Evolutionary conservation across 805 yeast genomes (phyloP), one percentile per base, ranked within the genome.

Genomic region (Ogataea nakhonphanomensis): DNA sequence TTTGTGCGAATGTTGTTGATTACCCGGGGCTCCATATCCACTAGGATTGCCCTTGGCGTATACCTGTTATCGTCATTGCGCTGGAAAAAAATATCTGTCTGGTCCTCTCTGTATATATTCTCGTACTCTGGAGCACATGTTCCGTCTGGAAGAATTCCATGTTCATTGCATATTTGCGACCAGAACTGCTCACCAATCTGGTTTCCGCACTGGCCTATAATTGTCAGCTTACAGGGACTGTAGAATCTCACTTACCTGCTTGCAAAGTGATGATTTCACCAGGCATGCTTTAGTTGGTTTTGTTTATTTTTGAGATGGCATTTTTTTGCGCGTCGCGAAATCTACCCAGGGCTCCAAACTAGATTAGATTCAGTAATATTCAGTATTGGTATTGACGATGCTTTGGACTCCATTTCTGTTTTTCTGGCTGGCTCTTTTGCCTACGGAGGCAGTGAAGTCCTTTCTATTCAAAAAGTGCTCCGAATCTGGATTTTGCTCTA

Each of bases 161-260:
- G 99, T 55, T 91, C 98, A 22, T 70, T 64, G 30, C 95, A 85
- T 39, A 91, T 62, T 59, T 87, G 96, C 33, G 79, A 73, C 99
- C 99, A 93, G 61, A 90, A 91, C 61, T 84, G 84, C 41, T 85
- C 78, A 20, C 97, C 97, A 1, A 91, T 81, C 59, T 91, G 98
- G 64, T 93, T 93, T 43, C 99, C 99, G 67, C 99, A 93, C 65
- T 93, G 99, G 20, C 96, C 95, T 54, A 30, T 4, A 8, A 7
- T 13, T 3, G 33, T 26, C 26, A 36, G 35, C n/a, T 10, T 8
- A n/a, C 1, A 14, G 5, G 23, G 10, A 5, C 17, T 5, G n/a
- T 10, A 8, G 25, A 1, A 10, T 1, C 12, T 8, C 24, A 59
- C 66, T 33, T 55, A 63, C 78, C 78, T 8, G 79, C 78, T 53